Evolutionary conservation across 192 early-diverging fungal genomes (phyloP), one percentile per base, ranked within the genome.

Genomic region (Gaertneriomyces sp.): DNA sequence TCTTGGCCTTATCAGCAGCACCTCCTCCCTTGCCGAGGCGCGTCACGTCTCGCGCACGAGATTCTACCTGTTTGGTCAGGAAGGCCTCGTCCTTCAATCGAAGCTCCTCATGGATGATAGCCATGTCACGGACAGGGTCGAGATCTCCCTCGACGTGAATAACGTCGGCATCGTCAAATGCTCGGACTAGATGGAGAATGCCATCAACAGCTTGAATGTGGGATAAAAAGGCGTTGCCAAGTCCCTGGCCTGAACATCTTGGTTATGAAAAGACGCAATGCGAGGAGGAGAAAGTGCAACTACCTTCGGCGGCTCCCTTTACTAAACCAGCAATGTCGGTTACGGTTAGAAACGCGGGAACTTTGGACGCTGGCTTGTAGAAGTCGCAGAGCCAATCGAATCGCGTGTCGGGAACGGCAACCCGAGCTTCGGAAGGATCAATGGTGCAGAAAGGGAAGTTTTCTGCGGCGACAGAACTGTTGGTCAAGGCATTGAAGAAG

Each of bases 271-370:
- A 33, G 25, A 33, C 25, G 1, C 25, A 33, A 33, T 33, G 25
- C 25, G 25, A 0, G 25, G 25, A 33, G 25, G 25, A 33, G 25
- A 33, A 33, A 33, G 25, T 33, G 25, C 25, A 33, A 33, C 25
- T 33, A 33, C 25, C 81, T 41, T 74, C 69, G 4, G 64, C 56
- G 2, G 81, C 81, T 9, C 79, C 79, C 76, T 93, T 92, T 39
- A 98, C 93, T 54, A 98, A 85, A 33, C 96, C 96, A 65, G 96
- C 96, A 78, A 98, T 98, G 75, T 98, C 96, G 65, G 91, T 93
- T 19, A 96, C 90, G 5, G 92, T 91, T 60, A 98, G 86, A 79
- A 82, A 91, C 20, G 88, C 88, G 12, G 87, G 86, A 11, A 83
- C 79, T 12, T 74, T 68, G 43, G 76, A 80, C 42, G 82, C 67